A percentile compares a stretch with the other conserved stretches of the same genome.
These are phyloP conservation scores for Glaciozyma martinii DNA, from an alignment of 768 basidiomycete species.

Conservation along the genomic window DNA sequence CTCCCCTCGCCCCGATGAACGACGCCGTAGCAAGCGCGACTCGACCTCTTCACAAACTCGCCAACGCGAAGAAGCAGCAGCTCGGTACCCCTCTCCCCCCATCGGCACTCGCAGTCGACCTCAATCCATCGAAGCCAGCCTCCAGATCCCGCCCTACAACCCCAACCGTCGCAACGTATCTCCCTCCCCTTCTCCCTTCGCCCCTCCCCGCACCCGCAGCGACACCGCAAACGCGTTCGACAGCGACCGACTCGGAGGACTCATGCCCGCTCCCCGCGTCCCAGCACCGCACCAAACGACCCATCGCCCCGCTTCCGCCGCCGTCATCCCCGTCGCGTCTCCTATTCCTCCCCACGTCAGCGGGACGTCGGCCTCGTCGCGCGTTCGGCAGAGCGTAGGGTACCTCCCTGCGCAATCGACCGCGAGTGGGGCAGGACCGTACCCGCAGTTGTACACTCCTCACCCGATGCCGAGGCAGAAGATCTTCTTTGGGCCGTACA, in stretches of 20 bases:
- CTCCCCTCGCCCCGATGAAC: neutral
- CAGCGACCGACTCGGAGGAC: neutral
- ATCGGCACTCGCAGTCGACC: neutral
- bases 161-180: constrained; percentile 21
- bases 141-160: constrained; percentile 31
- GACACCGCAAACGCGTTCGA: neutral
- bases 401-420: constrained; percentile 14
- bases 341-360: neutral
- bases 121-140: constrained; percentile 12
- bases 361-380: neutral
- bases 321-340: constrained; percentile 6
- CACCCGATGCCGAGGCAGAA: constrained; percentile 37
- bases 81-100: constrained; percentile 4
- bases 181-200: neutral
- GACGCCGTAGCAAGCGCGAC: constrained; percentile 6
- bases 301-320: neutral
- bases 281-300: neutral
- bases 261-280: constrained; percentile 2
- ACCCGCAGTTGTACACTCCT: constrained; percentile 30
- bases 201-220: constrained; percentile 7
- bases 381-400: constrained; percentile 25
- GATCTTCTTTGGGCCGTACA: constrained; percentile 75
- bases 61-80: neutral
- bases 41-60: constrained; percentile 1
- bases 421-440: constrained; percentile 16